These are phyloP conservation scores for Nyssa sinensis DNA, from an alignment of 148 eudicot species.

Conservation along the genomic window DNA sequence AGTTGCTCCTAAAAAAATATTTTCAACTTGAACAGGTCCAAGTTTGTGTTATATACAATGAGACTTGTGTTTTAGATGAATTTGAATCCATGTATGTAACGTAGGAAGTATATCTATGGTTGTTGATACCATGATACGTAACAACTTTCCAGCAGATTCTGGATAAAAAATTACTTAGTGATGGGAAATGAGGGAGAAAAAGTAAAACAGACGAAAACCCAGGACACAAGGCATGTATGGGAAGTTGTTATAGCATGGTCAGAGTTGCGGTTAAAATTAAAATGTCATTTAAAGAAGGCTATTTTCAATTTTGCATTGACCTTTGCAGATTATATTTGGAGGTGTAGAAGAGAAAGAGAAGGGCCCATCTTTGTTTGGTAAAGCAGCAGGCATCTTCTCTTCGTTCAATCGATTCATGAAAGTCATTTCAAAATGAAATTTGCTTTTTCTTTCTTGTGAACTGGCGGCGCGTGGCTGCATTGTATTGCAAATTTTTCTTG, in stretches of 20 bases:
- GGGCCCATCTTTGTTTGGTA: slow-evolving; percentile 64
- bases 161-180: not conserved
- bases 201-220: not conserved
- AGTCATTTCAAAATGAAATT: slow-evolving; percentile 58
- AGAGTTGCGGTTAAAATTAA: not conserved
- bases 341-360: slow-evolving; percentile 66
- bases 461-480: not conserved
- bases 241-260: not conserved
- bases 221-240: not conserved
- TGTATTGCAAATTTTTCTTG: not conserved
- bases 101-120: not conserved
- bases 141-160: not conserved
- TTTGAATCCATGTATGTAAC: too few species aligned
- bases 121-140: not conserved
- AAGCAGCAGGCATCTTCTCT: slow-evolving; percentile 74
- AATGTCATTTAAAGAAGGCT: not conserved
- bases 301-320: slow-evolving; percentile 5
- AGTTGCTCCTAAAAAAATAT: slow-evolving; percentile 19
- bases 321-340: slow-evolving; percentile 68
- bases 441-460: not conserved
- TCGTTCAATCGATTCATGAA: slow-evolving; percentile 80
- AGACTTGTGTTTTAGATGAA: not conserved
- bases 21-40: not conserved
- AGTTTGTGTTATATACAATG: not conserved
- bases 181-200: not conserved